Conservation (phyloP, 768 basidiomycete genomes). For the Kwoniella newhampshirensis region DNA sequence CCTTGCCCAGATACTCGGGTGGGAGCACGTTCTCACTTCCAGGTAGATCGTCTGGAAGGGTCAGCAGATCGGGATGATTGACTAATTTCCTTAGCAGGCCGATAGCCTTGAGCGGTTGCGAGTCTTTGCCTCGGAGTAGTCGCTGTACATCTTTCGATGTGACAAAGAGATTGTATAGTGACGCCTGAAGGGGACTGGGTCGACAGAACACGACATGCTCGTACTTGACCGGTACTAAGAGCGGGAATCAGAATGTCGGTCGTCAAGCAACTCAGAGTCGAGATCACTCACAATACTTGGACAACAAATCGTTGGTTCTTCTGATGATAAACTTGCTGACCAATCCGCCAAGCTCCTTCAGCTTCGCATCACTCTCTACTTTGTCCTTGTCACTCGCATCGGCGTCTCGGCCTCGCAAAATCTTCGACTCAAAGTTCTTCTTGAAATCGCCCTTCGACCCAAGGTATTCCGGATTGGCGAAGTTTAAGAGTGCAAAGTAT, state of each 20-base stretch:
- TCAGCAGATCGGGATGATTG: constrained; percentile 88
- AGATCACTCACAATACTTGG: constrained; percentile 77
- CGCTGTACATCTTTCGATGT: constrained; percentile 89
- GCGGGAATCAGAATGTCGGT: constrained; percentile 6
- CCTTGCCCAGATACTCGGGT: constrained; percentile 62
- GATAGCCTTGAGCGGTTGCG: constrained; percentile 94
- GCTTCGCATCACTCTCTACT: constrained; percentile 79
- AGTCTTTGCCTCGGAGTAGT: constrained; percentile 77
- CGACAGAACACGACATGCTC: constrained; percentile 95
- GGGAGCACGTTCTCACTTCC: constrained; percentile 81
- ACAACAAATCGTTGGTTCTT: constrained; percentile 86
- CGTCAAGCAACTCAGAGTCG: not conserved
- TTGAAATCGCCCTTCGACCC: constrained; percentile 86
- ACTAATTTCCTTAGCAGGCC: constrained; percentile 92
- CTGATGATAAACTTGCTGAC: constrained; percentile 94
- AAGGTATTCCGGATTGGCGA: constrained; percentile 86
- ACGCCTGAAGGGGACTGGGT: constrained; percentile 75
- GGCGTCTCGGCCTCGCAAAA: constrained; percentile 85
- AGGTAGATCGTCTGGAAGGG: constrained; percentile 76
- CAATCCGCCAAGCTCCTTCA: constrained; percentile 81
- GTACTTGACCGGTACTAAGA: constrained; percentile 99
- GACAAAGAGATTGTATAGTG: constrained; percentile 85
- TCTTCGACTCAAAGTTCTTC: constrained; percentile 90
- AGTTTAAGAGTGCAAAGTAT: constrained; percentile 89
- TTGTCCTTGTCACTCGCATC: constrained; percentile 76